Conservation (phyloP, 1,284 basidiomycete genomes). For the Ceratobasidium sp. region DNA sequence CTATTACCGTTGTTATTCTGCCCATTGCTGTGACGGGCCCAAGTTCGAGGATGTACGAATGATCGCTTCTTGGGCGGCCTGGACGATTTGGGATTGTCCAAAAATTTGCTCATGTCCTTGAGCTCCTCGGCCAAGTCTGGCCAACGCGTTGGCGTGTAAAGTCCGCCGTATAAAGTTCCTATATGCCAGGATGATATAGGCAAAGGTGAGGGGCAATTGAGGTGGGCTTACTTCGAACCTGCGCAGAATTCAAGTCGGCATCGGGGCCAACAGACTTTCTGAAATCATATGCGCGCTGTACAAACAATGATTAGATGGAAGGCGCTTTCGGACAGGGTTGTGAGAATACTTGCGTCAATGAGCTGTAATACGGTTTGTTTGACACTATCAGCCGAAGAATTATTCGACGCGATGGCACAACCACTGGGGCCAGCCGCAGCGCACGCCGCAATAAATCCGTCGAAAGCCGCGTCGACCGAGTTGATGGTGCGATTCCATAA, state of each 20-base stretch:
- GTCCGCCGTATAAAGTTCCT: slow-evolving; percentile 22
- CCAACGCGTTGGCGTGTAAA: slow-evolving; percentile 35
- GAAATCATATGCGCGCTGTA: slow-evolving; percentile 18
- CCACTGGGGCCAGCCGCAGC: too few relatives aligned
- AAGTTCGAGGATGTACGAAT: not conserved
- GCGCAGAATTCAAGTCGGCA: not conserved
- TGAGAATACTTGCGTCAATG: not conserved
- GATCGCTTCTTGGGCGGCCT: not conserved
- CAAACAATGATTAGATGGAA: not conserved
- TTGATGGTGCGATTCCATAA: slow-evolving; percentile 6
- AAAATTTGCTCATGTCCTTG: not conserved
- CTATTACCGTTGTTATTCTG: not conserved
- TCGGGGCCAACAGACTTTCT: slow-evolving; percentile 2
- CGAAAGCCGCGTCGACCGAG: slow-evolving; percentile 24
- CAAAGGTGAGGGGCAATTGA: not conserved
- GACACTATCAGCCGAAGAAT: not conserved
- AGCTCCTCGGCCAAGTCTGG: slow-evolving; percentile 25
- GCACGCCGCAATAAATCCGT: not conserved
- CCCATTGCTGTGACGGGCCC: not conserved
- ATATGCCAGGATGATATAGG: not conserved
- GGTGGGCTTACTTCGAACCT: slow-evolving; percentile 32
- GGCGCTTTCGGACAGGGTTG: too few relatives aligned
- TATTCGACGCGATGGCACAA: slow-evolving; percentile 21
- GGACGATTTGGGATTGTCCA: not conserved
- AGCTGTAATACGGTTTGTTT: not conserved